A percentile compares a stretch with the other conserved stretches of the same genome.
These are phyloP conservation scores for Durusdinium trenchii DNA, from an alignment of 73 alveolate species.

Conservation along the genomic window DNA sequence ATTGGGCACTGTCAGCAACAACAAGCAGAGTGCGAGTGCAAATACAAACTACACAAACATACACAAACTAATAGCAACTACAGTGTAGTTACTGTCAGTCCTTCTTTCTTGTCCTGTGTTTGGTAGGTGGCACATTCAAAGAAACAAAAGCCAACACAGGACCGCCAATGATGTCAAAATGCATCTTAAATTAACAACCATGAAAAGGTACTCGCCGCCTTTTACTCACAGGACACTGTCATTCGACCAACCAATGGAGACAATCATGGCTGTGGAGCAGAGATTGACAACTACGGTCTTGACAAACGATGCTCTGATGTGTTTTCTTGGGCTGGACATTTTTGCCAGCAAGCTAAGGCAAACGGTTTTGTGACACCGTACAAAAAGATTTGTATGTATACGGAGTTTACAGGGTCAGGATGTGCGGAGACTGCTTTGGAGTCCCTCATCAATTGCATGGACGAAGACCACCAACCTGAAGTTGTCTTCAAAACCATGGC, in stretches of 20 bases:
- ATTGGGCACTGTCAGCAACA: too few species aligned
- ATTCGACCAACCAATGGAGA: neutral
- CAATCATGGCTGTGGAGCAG: neutral
- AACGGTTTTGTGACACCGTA: neutral
- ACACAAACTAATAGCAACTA: too few species aligned
- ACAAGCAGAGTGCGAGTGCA: too few species aligned
- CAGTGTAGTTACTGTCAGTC: too few species aligned
- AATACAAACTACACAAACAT: too few species aligned
- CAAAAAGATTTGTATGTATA: neutral
- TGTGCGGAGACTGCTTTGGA: conserved; percentile 75
- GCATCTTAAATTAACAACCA: too few species aligned
- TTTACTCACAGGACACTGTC: neutral
- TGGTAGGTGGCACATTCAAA: too few species aligned
- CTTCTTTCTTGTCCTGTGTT: too few species aligned
- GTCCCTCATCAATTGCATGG: neutral
- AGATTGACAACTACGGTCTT: too few species aligned
- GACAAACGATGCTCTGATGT: too few species aligned
- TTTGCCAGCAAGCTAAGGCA: neutral
- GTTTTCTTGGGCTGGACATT: neutral
- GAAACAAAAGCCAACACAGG: too few species aligned
- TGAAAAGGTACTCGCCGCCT: neutral
- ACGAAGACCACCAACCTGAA: neutral
- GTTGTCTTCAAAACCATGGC: neutral
- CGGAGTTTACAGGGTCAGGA: conserved; percentile 41
- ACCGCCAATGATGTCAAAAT: too few species aligned